phyloP scores from a whole-genome alignment of 2,329 filamentous ascomycete genomes.

The Periconia digitata region DNA sequence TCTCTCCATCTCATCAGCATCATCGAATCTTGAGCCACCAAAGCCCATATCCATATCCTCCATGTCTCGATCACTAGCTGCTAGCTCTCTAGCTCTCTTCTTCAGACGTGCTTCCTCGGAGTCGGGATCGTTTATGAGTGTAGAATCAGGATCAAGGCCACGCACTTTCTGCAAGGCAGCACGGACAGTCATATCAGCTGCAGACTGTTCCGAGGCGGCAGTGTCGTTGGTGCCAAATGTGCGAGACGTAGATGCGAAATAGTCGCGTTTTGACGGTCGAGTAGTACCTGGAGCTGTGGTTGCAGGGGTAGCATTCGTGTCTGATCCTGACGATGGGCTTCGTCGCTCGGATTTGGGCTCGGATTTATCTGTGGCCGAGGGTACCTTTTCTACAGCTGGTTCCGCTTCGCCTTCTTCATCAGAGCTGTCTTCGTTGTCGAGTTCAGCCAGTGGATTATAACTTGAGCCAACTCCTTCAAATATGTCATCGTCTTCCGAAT shows the following conservation, averaged over 20 bases:
- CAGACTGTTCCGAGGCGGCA: conserved; percentile 43
- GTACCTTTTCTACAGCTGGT: not conserved
- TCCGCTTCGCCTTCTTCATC: conserved; percentile 37
- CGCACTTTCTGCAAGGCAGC: conserved; percentile 82
- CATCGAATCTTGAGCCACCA: conserved; percentile 81
- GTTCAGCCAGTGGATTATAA: conserved; percentile 61
- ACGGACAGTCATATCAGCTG: conserved; percentile 75
- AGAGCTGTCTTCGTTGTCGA: conserved; percentile 53
- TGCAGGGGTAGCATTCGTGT: not conserved
- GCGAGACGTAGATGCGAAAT: conserved; percentile 19
- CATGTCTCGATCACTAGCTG: conserved; percentile 72
- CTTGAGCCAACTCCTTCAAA: conserved; percentile 62
- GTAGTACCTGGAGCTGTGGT: conserved; percentile 4
- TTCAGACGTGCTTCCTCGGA: conserved; percentile 69
- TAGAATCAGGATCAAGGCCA: conserved; percentile 49
- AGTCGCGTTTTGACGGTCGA: conserved; percentile 20
- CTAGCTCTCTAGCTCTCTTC: conserved; percentile 66
- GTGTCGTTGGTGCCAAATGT: conserved; percentile 24
- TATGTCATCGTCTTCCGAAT: conserved; percentile 60
- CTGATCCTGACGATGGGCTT: not conserved
- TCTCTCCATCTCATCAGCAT: conserved; percentile 79
- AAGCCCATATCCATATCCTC: conserved; percentile 95
- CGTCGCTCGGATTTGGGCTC: conserved; percentile 1
- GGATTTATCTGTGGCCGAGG: conserved; percentile 5
- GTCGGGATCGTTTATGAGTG: conserved; percentile 43